Base-by-base conservation (phyloP, 1,139 yeast species). In the Blastobotrys apis region DNA sequence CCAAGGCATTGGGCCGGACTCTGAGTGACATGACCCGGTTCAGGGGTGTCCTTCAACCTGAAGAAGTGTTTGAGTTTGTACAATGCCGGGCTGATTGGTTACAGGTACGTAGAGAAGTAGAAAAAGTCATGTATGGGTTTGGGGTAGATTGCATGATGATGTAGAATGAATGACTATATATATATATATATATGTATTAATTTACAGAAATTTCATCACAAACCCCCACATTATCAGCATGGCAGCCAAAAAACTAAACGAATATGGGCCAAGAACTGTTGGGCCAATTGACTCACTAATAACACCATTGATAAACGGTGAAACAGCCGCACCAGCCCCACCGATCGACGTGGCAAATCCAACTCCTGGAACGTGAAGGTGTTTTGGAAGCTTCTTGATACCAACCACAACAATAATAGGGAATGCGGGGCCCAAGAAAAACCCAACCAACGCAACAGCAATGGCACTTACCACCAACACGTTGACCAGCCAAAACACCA, bases 81-180 rank as follows among this genome's bases (percentile, higher is more conserved):
- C 92, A 85, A 56, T 71, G 95, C 50, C 71, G 98, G 47, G 76
- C 80, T 38, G 98, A 92, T 60, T 92, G 98, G 98, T 65, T 75
- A 0, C 60, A 70, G 37, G 85, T 92, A 33, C 80, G 78, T 53
- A 72, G 73, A 50, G 87, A 84, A 47, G 97, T 92, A 4, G 97
- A 92, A 62, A 86, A 83, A 60, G 92, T 86, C n/a, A 85, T 92
- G 81, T 92, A 88, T 58, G 98, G 98, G 0, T 73, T 88, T 46
- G 87, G 92, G 13, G 65, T 83, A 69, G 48, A 59, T 38, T 58
- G 65, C 43, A 45, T 49, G 85, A 82, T 63, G 80, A 94, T 71
- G 60, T 62, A 38, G 19, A 6, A 16, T 19, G 4, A 20, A 33
- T 5, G n/a, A 15, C 6, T 23, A 5, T 17, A 16, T 31, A 31